Conservation (phyloP, 371 early-diverging fungal species). For the Capniomyces stellatus region DNA sequence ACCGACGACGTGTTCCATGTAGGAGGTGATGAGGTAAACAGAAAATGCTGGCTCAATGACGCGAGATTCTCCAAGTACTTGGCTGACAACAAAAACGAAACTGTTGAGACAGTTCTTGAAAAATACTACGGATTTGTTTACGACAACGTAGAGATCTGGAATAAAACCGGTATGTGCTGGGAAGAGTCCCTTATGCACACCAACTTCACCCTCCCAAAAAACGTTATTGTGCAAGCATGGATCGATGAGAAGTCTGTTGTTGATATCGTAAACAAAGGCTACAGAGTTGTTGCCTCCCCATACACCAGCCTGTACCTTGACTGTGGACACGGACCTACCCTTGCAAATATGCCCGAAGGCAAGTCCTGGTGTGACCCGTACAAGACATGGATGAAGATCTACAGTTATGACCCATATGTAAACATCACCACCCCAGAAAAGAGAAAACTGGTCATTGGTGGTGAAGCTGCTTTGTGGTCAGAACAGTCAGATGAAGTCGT, state of each 20-base stretch:
- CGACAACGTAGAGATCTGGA: constrained; percentile 10
- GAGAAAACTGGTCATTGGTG: constrained; percentile 29
- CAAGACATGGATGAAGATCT: constrained; percentile 67
- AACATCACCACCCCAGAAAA: constrained; percentile 31
- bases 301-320: constrained; percentile 24
- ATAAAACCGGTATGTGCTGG: constrained; percentile 34
- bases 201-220: constrained; percentile 22
- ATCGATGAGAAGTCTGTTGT: constrained; percentile 14
- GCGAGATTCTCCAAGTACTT: constrained; percentile 13
- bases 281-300: constrained; percentile 18
- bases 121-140: constrained; percentile 16
- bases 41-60: constrained; percentile 36
- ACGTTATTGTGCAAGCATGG: constrained; percentile 26
- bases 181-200: constrained; percentile 34
- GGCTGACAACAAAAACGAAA: constrained; percentile 6
- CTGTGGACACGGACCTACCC: constrained; percentile 26
- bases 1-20: constrained; percentile 47
- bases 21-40: constrained; percentile 60
- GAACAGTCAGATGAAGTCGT: constrained; percentile 46
- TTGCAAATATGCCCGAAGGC: constrained; percentile 25
- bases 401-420: constrained; percentile 42
- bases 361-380: constrained; percentile 61
- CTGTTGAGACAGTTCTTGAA: constrained; percentile 9
- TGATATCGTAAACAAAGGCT: constrained; percentile 18
- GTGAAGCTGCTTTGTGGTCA: constrained; percentile 50